Conservation (phyloP, 2,329 filamentous ascomycete species). For the Parastagonospora avenae region DNA sequence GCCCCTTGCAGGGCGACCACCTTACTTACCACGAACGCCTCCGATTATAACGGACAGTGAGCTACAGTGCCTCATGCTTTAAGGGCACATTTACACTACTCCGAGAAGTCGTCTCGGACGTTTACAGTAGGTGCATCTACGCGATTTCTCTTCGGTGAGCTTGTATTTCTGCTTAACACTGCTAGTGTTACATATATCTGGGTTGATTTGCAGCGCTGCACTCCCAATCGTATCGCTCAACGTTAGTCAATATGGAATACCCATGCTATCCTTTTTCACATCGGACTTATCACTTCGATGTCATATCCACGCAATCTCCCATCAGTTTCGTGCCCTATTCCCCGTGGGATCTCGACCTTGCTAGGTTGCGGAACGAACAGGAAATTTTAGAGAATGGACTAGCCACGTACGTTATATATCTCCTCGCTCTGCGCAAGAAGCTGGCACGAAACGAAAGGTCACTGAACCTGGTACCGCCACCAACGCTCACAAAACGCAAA, state of each 20-base stretch:
- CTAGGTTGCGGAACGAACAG: constrained; percentile 27
- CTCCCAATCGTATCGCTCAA: background rate
- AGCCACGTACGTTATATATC: constrained; percentile 38
- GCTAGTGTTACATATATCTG: background rate
- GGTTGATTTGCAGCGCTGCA: background rate
- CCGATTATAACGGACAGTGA: no score
- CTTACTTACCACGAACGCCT: no score
- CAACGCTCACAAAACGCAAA: constrained; percentile 36
- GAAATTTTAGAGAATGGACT: constrained; percentile 32
- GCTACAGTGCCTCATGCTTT: no score
- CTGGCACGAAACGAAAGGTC: constrained; percentile 31
- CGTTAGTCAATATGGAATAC: background rate
- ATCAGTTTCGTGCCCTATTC: background rate
- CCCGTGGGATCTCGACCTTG: constrained; percentile 6
- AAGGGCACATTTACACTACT: no score
- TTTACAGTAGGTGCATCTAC: no score
- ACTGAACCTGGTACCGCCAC: constrained; percentile 15
- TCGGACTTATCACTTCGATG: background rate
- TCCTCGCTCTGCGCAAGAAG: constrained; percentile 40
- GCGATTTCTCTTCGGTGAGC: background rate
- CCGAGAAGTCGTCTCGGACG: no score
- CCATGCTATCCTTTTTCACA: background rate
- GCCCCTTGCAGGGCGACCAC: no score
- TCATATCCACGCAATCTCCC: background rate
- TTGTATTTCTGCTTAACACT: background rate